Base-by-base conservation (phyloP, 2,329 filamentous ascomycete species). In the Fragosphaeria purpurea region DNA sequence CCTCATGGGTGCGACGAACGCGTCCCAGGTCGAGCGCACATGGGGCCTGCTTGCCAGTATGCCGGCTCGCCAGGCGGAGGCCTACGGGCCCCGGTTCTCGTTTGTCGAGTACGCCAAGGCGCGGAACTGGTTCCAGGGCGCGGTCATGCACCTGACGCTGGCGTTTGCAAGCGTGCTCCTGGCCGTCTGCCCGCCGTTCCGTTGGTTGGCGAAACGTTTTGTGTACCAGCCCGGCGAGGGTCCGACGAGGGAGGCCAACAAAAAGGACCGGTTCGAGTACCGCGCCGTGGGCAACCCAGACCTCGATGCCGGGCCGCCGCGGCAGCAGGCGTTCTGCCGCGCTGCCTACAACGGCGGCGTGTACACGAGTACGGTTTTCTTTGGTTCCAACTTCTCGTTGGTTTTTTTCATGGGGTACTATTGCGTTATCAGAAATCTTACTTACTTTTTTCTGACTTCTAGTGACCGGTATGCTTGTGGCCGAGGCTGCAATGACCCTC, bases 381-480 rank as follows among this genome's bases (percentile, higher is more conserved):
- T 22, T 22, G 22, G 22, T 22, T 22, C 22, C 3, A 22, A 22
- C 22, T 22, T 22, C 22, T 22, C 22, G 22, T 22, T 22, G 22
- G 2, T 22, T 22, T 22, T 22, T 22, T 22, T 22, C 22, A 22
- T 22, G 22, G 22, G 22, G 22, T 22, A 22, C 22, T 22, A 22
- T 22, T 22, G 22, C 22, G 22, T 22, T 22, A 22, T 22, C 22
- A 22, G 22, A 22, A 22, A 22, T 22, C 2, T 22, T 22, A 22
- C 22, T 41, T 37, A 6, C 31, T 37, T 7, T 6, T 12, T 43
- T 7, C 22, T 6, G 31, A n/a, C 4, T 34, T 34, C 6, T 47
- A 83, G 80, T 87, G 47, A 88, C 85, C 4, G 86, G 75, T 0
- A 60, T 82, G 13, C 71, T 84, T 33, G 61, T 86, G 11, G 74